Evolutionary conservation across 352 stramenopile genomes (phyloP).

Genomic region (Phytophthora melonis): DNA sequence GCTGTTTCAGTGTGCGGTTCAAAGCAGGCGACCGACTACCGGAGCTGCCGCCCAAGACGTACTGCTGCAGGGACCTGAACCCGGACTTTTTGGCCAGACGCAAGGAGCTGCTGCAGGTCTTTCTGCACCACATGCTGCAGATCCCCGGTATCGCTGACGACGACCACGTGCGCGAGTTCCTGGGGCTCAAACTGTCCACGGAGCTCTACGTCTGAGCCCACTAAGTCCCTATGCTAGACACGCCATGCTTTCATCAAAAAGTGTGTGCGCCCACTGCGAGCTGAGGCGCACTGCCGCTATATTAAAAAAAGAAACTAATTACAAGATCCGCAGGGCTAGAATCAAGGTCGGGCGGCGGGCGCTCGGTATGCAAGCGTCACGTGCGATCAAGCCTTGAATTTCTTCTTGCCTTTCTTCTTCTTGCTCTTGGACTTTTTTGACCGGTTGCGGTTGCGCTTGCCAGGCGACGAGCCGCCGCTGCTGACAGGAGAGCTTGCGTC

Average conservation of each 20-base stretch:
- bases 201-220: constrained; percentile 67
- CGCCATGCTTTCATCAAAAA: constrained; percentile 28
- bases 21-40: constrained; percentile 57
- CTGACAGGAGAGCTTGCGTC: constrained; percentile 32
- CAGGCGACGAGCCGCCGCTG: constrained; percentile 27
- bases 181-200: constrained; percentile 66
- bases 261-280: constrained; percentile 17
- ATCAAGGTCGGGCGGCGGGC: constrained; percentile 8
- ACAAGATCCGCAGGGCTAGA: constrained; percentile 10
- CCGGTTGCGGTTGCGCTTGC: constrained; percentile 37
- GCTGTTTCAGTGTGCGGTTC: constrained; percentile 52
- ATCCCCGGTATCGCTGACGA: constrained; percentile 73
- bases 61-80: constrained; percentile 78
- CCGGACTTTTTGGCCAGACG: constrained; percentile 70
- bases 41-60: constrained; percentile 71
- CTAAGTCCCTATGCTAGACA: constrained; percentile 4
- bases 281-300: constrained; percentile 25
- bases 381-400: constrained; percentile 32
- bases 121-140: constrained; percentile 69
- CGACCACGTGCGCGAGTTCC: constrained; percentile 62
- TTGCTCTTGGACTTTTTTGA: constrained; percentile 73
- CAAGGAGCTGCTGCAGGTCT: constrained; percentile 59
- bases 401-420: constrained; percentile 66
- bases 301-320: constrained; percentile 36
- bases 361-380: constrained; percentile 9